A percentile compares a stretch with the other conserved stretches of the same genome.
phyloP scores from a whole-genome alignment of 2,329 filamentous ascomycete species.

The Tolypocladium cylindrosporum region DNA sequence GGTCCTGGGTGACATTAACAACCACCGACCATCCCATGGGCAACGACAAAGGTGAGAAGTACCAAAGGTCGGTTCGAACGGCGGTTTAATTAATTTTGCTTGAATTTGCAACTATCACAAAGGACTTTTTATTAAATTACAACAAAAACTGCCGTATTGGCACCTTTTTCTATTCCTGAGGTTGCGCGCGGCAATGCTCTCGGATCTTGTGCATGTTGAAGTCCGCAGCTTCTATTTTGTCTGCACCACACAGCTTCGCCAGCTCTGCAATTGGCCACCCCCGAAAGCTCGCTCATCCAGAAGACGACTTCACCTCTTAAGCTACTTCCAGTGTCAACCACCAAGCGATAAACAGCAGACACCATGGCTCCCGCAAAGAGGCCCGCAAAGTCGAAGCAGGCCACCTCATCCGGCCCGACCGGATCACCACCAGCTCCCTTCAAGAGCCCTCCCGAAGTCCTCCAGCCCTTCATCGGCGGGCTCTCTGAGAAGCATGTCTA shows the following conservation, averaged over 20 bases:
- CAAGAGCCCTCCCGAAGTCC: conserved; percentile 49
- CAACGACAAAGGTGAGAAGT: background rate
- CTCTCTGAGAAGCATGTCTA: conserved; percentile 67
- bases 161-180: background rate
- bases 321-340: background rate
- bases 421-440: conserved; percentile 53
- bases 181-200: background rate
- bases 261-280: background rate
- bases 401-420: conserved; percentile 12
- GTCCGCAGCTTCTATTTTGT: background rate
- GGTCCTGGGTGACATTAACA: background rate
- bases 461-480: conserved; percentile 55
- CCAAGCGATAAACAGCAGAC: background rate
- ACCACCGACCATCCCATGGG: background rate
- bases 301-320: background rate
- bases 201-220: background rate
- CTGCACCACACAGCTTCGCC: background rate
- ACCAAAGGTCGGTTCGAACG: background rate
- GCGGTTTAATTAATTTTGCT: background rate
- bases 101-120: background rate
- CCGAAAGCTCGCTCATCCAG: background rate
- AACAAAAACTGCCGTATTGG: no score
- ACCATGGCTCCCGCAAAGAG: conserved; percentile 24
- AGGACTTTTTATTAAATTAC: background rate
- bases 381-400: conserved; percentile 18